Evolutionary conservation across 495 filamentous ascomycete species (phyloP).

Genomic region (Cairneyella variabilis): DNA sequence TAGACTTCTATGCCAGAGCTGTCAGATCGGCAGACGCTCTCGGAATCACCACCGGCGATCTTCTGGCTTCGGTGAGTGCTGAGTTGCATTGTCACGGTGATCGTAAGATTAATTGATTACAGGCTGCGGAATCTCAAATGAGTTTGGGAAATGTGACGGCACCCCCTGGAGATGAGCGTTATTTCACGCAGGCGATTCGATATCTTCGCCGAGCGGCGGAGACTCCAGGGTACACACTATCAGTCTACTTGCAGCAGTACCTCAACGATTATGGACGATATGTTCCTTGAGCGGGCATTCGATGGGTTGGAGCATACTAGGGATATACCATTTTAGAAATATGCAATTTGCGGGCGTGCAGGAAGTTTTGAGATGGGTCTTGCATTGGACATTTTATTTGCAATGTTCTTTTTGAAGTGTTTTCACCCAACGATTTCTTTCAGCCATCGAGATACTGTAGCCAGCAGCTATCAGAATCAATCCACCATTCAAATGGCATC

Average conservation of each 20-base stretch:
- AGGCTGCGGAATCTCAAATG: constrained; percentile 52
- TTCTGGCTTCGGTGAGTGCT: constrained; percentile 39
- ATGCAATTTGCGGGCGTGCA: too few relatives aligned
- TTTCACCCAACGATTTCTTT: too few relatives aligned
- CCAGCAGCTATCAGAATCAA: too few relatives aligned
- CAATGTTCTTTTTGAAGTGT: too few relatives aligned
- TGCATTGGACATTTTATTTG: too few relatives aligned
- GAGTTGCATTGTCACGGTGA: not conserved
- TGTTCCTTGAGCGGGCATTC: constrained; percentile 11
- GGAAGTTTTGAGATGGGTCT: too few relatives aligned
- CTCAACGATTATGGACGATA: constrained; percentile 40
- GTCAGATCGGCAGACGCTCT: constrained; percentile 35
- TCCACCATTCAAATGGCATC: too few relatives aligned
- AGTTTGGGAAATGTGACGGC: constrained; percentile 47
- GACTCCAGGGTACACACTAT: constrained; percentile 37
- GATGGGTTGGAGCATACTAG: not conserved
- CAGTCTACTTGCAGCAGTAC: constrained; percentile 43
- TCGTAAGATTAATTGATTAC: constrained; percentile 6
- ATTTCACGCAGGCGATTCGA: constrained; percentile 42
- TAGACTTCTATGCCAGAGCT: constrained; percentile 43
- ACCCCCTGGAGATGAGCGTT: constrained; percentile 34
- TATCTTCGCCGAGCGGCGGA: constrained; percentile 40
- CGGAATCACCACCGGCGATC: constrained; percentile 32
- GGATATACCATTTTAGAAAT: not conserved
- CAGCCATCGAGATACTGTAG: too few relatives aligned